Percentiles rank a stretch among this genome's conserved stretches.
These are phyloP conservation scores for Aspergillus sojae DNA, from an alignment of 2,329 filamentous ascomycete species.

Conservation along the genomic window DNA sequence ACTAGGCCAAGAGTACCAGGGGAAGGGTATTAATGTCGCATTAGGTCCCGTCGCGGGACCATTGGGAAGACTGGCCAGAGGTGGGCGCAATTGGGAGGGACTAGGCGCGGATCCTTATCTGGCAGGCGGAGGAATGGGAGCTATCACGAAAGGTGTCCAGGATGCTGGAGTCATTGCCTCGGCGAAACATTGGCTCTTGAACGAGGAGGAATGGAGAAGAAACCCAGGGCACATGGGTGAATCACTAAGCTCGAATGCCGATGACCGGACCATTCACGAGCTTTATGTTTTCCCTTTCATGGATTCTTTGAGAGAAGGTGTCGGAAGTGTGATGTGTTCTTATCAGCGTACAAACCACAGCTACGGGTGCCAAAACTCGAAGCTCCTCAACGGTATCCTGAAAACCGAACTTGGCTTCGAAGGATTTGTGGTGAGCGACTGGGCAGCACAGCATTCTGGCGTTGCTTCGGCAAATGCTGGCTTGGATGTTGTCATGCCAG, in stretches of 20 bases:
- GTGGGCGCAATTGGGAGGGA: constrained; percentile 4
- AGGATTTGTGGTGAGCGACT: constrained; percentile 19
- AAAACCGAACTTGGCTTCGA: constrained; percentile 20
- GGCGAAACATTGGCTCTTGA: constrained; percentile 6
- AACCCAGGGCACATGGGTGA: neutral
- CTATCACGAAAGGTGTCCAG: neutral
- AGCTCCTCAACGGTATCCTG: constrained; percentile 13
- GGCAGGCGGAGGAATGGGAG: neutral
- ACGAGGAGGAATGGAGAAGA: constrained; percentile 6
- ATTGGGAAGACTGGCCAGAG: neutral
- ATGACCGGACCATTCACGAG: constrained; percentile 18
- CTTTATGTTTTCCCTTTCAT: constrained; percentile 20
- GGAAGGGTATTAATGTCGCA: neutral
- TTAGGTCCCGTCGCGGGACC: constrained; percentile 6
- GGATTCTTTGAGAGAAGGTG: constrained; percentile 14
- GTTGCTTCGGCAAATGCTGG: constrained; percentile 28
- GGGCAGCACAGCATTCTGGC: constrained; percentile 51
- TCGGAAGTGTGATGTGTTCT: constrained; percentile 21
- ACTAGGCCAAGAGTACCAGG: neutral
- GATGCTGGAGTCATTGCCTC: neutral
- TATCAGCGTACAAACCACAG: constrained; percentile 17
- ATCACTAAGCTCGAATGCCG: constrained; percentile 12
- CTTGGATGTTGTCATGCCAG: constrained; percentile 30
- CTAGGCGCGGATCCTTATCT: constrained; percentile 4
- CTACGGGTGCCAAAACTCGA: constrained; percentile 12